Conservation (phyloP, 192 early-diverging fungal species). For the Linderina pennispora region DNA sequence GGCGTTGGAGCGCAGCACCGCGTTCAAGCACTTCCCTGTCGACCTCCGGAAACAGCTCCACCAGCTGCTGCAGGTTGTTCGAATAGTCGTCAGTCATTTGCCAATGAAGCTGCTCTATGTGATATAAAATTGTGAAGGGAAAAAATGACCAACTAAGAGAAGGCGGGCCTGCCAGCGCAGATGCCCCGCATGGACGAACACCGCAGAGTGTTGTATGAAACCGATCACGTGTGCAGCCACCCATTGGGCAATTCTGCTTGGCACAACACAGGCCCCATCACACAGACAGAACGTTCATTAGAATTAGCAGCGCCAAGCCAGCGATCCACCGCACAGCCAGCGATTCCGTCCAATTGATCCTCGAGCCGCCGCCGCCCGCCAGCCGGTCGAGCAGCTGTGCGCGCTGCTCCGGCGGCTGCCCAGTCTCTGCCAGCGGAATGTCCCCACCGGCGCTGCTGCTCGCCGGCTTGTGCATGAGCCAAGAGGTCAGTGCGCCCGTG, state of each 20-base stretch:
- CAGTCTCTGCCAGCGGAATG: slow-evolving; percentile 24
- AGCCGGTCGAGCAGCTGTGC: slow-evolving; percentile 20
- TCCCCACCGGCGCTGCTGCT: neutral
- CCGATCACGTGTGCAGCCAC: no score
- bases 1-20: slow-evolving; percentile 11
- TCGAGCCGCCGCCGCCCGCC: slow-evolving; percentile 4
- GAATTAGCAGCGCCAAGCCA: neutral
- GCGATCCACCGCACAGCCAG: slow-evolving; percentile 15
- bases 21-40: slow-evolving; percentile 24
- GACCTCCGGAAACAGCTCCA: slow-evolving; percentile 32
- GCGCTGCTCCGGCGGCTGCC: neutral
- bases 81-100: slow-evolving; percentile 23
- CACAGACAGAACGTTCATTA: no score
- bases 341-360: neutral
- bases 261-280: no score
- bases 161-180: no score
- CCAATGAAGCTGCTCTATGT: no score
- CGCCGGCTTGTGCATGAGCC: slow-evolving; percentile 14
- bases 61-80: slow-evolving; percentile 8
- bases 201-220: no score
- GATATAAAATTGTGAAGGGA: no score
- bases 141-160: no score
- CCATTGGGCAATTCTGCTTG: no score
- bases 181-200: no score
- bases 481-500: slow-evolving; percentile 27